Evolutionary conservation across 352 stramenopile genomes (phyloP).

Genomic region (Phytophthora cryptogea): DNA sequence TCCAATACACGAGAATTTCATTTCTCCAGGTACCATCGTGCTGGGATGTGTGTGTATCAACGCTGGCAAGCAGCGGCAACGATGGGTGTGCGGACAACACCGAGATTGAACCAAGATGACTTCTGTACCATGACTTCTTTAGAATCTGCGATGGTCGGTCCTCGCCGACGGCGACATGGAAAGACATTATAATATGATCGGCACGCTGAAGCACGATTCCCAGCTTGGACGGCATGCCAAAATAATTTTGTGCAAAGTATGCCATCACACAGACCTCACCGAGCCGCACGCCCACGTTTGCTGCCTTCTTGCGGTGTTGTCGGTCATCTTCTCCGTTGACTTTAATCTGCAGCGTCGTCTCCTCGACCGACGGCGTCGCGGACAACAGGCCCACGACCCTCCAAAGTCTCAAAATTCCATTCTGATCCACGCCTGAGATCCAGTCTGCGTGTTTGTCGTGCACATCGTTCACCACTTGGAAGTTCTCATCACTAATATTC

Average conservation of each 20-base stretch:
- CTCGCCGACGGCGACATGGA: conserved; percentile 57
- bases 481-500: conserved; percentile 83
- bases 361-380: conserved; percentile 38
- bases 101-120: conserved; percentile 67
- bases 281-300: conserved; percentile 25
- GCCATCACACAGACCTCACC: conserved; percentile 76
- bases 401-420: conserved; percentile 73
- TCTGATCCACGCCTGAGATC: conserved; percentile 71
- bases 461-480: conserved; percentile 47
- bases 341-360: conserved; percentile 73
- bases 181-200: conserved; percentile 80
- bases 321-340: conserved; percentile 63
- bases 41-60: conserved; percentile 41
- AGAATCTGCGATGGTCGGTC: conserved; percentile 54
- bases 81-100: conserved; percentile 79
- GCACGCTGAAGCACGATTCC: conserved; percentile 74
- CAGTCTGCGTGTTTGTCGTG: conserved; percentile 66
- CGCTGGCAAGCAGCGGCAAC: conserved; percentile 72
- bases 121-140: conserved; percentile 83
- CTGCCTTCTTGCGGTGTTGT: background rate
- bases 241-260: conserved; percentile 81
- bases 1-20: conserved; percentile 84
- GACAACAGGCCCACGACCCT: conserved; percentile 53
- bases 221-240: conserved; percentile 72
- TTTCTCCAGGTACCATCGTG: conserved; percentile 27